phyloP scores from a whole-genome alignment of 495 filamentous ascomycete species.

The Penicillium egyptiacum region DNA sequence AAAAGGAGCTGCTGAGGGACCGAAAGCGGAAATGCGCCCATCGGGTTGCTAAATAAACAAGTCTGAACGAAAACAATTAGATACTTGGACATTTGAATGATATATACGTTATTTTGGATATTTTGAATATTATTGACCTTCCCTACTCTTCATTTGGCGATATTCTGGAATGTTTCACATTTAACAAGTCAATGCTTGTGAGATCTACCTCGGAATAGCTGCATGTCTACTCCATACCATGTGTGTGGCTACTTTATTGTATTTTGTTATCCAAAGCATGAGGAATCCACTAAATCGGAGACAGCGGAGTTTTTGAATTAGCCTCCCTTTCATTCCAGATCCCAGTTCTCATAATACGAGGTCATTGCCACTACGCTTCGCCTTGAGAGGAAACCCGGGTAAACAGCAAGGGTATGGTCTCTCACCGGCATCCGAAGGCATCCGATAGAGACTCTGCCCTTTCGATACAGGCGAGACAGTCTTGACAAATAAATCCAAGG shows the following conservation, averaged over 20 bases:
- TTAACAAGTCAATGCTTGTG: not conserved
- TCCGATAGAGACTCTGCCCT: not conserved
- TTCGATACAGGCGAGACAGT: slow-evolving; percentile 1
- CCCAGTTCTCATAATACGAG: slow-evolving; percentile 6
- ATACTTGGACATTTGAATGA: not conserved
- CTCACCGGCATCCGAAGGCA: not conserved
- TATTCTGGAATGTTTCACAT: not conserved
- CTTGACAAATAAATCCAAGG: slow-evolving; percentile 11
- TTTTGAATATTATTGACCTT: not conserved
- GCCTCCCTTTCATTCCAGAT: not conserved
- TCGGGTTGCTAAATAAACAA: slow-evolving; percentile 3
- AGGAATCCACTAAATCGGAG: not conserved
- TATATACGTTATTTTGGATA: not conserved
- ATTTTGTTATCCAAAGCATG: not conserved
- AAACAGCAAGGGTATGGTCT: slow-evolving; percentile 1
- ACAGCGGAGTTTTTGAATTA: not conserved
- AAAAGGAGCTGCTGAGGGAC: slow-evolving; percentile 3
- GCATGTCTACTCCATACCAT: not conserved
- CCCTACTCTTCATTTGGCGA: not conserved
- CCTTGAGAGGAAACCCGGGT: not conserved
- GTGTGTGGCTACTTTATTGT: not conserved
- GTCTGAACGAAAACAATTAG: slow-evolving; percentile 5
- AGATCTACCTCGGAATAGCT: slow-evolving; percentile 2
- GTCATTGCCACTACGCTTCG: slow-evolving; percentile 1
- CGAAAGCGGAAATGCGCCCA: slow-evolving; percentile 18